These are phyloP conservation scores for Daldinia childiae DNA, from an alignment of 495 filamentous ascomycete genomes.

Conservation along the genomic window DNA sequence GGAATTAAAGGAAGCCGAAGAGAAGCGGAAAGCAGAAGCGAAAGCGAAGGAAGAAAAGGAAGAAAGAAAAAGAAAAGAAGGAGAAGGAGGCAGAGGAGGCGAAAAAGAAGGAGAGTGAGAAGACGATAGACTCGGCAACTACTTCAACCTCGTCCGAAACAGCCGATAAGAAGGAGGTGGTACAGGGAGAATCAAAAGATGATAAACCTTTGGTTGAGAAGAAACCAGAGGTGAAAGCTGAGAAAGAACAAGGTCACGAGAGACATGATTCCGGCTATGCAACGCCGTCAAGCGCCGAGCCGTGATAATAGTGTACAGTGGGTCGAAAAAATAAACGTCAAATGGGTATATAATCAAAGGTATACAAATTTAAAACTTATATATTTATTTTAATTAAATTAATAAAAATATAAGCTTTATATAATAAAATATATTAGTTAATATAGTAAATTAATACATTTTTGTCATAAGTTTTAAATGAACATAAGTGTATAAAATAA, in stretches of 20 bases:
- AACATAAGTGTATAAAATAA: no score
- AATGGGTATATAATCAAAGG: no score
- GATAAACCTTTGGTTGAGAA: constrained; percentile 21
- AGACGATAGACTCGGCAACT: constrained; percentile 40
- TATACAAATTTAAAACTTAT: no score
- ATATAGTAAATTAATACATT: no score
- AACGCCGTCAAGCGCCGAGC: constrained; percentile 37
- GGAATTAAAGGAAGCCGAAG: constrained; percentile 56
- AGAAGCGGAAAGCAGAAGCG: constrained; percentile 52
- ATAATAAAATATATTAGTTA: no score
- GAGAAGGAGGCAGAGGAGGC: constrained; percentile 42
- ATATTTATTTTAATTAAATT: no score
- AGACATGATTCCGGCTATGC: constrained; percentile 44
- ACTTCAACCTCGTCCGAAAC: constrained; percentile 9
- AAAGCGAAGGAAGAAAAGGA: constrained; percentile 49
- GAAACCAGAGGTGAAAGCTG: constrained; percentile 20
- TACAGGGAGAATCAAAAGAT: constrained; percentile 21
- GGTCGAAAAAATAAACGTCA: no score
- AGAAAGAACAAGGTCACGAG: constrained; percentile 32
- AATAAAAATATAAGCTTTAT: no score
- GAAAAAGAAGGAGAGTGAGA: constrained; percentile 41
- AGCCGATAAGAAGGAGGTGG: constrained; percentile 14
- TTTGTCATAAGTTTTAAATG: no score
- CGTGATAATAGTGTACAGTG: constrained; percentile 3
- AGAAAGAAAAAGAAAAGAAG: constrained; percentile 47